phyloP scores from a whole-genome alignment of 2,329 filamentous ascomycete species.

The Penicillium thymicola region DNA sequence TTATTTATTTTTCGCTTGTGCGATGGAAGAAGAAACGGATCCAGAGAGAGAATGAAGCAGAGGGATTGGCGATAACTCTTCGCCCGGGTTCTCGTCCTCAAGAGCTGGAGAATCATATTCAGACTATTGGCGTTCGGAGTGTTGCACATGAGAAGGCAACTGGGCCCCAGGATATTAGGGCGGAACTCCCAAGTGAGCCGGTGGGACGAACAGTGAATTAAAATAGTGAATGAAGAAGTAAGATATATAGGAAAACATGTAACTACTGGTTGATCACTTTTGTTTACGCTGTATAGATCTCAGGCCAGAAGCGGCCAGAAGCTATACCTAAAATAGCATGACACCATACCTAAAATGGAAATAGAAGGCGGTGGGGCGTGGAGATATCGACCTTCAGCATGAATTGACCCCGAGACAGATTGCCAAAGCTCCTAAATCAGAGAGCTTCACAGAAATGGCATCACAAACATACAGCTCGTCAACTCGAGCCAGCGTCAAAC shows the following conservation, averaged over 20 bases:
- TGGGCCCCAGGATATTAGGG: not conserved
- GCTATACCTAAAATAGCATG: not conserved
- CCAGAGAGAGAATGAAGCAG: not conserved
- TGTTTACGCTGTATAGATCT: slow-evolving; percentile 1
- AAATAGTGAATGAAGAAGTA: not conserved
- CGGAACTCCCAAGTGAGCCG: not conserved
- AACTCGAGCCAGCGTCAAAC: slow-evolving; percentile 15
- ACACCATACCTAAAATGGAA: not conserved
- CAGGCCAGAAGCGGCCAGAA: not conserved
- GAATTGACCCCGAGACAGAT: not conserved
- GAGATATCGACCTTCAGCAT: slow-evolving; percentile 2
- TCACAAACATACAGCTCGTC: slow-evolving; percentile 27
- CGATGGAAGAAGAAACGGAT: not conserved
- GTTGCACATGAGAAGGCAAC: not conserved
- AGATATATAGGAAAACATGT: not conserved
- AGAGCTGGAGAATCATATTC: not conserved
- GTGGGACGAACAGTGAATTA: not conserved
- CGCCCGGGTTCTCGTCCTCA: not conserved
- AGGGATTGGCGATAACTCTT: not conserved
- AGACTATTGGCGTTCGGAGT: not conserved
- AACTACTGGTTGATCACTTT: not conserved
- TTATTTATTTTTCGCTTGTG: not conserved
- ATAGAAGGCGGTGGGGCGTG: slow-evolving; percentile 5
- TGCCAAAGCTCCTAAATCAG: not conserved
- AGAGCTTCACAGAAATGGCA: slow-evolving; percentile 4